These are phyloP conservation scores for Teunomyces cretensis DNA, from an alignment of 805 yeast species.

Conservation along the genomic window DNA sequence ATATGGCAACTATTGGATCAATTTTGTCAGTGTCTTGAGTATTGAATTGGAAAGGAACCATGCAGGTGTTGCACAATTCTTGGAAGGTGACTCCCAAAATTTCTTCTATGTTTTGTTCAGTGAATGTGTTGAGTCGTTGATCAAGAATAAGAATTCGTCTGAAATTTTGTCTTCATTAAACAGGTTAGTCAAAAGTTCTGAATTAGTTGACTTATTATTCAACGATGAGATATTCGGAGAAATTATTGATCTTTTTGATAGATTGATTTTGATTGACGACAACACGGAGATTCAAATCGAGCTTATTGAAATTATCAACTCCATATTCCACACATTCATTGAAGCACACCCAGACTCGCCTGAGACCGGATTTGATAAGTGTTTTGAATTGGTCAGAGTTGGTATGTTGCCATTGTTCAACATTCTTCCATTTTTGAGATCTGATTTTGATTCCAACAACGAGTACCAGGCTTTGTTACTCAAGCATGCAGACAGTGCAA, in stretches of 20 bases:
- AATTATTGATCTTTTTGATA: slow-evolving; percentile 69
- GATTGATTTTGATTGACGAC: slow-evolving; percentile 61
- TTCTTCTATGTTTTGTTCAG: slow-evolving; percentile 81
- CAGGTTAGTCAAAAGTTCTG: slow-evolving; percentile 55
- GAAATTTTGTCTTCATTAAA: slow-evolving; percentile 48
- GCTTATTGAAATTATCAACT: slow-evolving; percentile 37
- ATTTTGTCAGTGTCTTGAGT: slow-evolving; percentile 74
- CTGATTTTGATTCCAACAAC: slow-evolving; percentile 36
- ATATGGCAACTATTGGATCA: slow-evolving; percentile 69
- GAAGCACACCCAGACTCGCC: slow-evolving; percentile 40
- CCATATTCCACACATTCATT: slow-evolving; percentile 28
- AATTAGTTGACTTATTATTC: slow-evolving; percentile 59
- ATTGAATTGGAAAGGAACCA: slow-evolving; percentile 55
- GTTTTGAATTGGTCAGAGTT: slow-evolving; percentile 78
- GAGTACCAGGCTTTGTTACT: slow-evolving; percentile 24
- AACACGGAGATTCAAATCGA: slow-evolving; percentile 61
- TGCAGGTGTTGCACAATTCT: slow-evolving; percentile 41
- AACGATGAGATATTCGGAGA: slow-evolving; percentile 72
- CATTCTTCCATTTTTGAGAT: slow-evolving; percentile 58
- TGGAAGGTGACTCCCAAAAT: slow-evolving; percentile 58
- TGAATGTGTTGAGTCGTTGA: slow-evolving; percentile 75
- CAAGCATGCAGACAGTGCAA: slow-evolving; percentile 30
- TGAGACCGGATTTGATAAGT: slow-evolving; percentile 64
- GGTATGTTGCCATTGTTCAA: slow-evolving; percentile 61
- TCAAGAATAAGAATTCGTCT: slow-evolving; percentile 46